Evolutionary conservation across 2,329 filamentous ascomycete species (phyloP).

Genomic region (Mycosphaerella sp.): DNA sequence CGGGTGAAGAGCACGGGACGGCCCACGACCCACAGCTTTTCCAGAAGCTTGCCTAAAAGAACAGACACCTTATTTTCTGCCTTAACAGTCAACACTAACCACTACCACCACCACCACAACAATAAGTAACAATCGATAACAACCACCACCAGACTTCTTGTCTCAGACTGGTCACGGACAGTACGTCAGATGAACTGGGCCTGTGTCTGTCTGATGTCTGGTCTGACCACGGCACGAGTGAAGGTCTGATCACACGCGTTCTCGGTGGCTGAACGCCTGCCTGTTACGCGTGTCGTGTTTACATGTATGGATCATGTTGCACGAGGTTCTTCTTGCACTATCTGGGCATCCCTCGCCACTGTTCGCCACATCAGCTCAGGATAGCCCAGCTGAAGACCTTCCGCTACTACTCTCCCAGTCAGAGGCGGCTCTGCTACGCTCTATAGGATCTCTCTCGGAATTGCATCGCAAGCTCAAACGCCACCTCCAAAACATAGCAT

Average conservation of each 20-base stretch:
- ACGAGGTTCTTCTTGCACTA: conserved; percentile 95
- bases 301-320: conserved; percentile 61
- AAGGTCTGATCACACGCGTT: no score
- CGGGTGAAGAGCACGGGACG: background rate
- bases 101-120: no score
- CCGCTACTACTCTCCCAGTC: conserved; percentile 63
- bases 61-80: background rate
- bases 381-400: conserved; percentile 34
- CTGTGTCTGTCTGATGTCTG: no score
- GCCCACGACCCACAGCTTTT: background rate
- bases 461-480: conserved; percentile 67
- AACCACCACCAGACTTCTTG: no score
- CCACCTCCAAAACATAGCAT: conserved; percentile 60
- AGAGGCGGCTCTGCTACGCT: conserved; percentile 73
- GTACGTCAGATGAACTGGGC: no score
- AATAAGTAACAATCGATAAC: no score
- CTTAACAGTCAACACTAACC: no score
- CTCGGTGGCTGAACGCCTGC: no score
- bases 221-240: no score
- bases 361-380: conserved; percentile 48
- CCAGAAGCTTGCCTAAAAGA: conserved; percentile 7
- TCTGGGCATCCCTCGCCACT: conserved; percentile 89
- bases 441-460: conserved; percentile 69
- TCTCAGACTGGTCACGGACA: no score
- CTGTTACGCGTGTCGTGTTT: background rate